Evolutionary conservation across 1,139 yeast genomes (phyloP).

Genomic region (Blastobotrys malaysiensis): DNA sequence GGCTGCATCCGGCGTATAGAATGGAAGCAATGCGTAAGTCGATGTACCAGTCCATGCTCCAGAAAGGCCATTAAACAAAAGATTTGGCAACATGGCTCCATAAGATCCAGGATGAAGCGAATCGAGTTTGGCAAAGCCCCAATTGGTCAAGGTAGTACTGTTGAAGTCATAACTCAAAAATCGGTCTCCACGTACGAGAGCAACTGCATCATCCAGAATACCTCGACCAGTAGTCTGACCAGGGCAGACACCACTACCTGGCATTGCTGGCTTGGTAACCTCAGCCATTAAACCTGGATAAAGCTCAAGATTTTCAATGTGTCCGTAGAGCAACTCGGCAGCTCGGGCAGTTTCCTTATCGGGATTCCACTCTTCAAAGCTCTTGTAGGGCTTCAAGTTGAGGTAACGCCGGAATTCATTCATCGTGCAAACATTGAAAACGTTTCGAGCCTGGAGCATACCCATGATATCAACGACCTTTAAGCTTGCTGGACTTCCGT

Average conservation of each 20-base stretch:
- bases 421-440: conserved; percentile 10
- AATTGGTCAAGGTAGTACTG: conserved; percentile 9
- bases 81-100: conserved; percentile 8
- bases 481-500: conserved; percentile 8
- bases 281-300: conserved; percentile 12
- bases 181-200: conserved; percentile 9
- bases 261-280: conserved; percentile 8
- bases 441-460: conserved; percentile 8
- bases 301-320: conserved; percentile 9
- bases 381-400: conserved; percentile 8
- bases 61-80: conserved; percentile 6
- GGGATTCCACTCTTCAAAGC: conserved; percentile 10
- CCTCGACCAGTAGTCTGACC: conserved; percentile 12
- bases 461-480: conserved; percentile 10
- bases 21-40: conserved; percentile 7
- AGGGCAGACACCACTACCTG: conserved; percentile 11
- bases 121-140: conserved; percentile 11
- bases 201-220: conserved; percentile 10
- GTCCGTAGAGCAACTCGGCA: conserved; percentile 10
- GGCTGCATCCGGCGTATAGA: conserved; percentile 10
- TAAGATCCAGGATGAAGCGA: conserved; percentile 8
- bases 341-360: conserved; percentile 10
- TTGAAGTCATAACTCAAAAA: conserved; percentile 10
- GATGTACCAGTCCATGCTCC: conserved; percentile 10
- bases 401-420: conserved; percentile 10